Conservation (phyloP, 176 grass and related monocot genomes). For the Zoysia pacifica region DNA sequence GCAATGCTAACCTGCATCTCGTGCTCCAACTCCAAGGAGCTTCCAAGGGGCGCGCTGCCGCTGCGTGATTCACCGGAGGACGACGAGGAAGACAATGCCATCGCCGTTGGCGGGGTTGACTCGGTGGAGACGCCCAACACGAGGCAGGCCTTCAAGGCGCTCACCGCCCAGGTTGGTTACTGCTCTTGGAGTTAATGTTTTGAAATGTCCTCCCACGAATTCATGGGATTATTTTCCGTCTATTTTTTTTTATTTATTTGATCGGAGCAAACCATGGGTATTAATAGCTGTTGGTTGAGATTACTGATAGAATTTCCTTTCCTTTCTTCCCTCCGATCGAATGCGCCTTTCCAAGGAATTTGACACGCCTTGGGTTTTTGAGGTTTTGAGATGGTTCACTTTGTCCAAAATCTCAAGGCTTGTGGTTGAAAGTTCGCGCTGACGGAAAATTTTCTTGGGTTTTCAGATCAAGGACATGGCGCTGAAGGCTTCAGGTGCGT, state of each 20-base stretch:
- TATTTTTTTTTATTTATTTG: background rate
- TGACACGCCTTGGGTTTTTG: background rate
- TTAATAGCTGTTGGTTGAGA: background rate
- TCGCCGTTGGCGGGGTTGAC: conserved; percentile 15
- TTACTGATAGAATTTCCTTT: background rate
- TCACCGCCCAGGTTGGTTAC: conserved; percentile 65
- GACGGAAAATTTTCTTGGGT: conserved; percentile 23
- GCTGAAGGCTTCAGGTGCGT: conserved; percentile 72
- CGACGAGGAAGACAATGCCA: conserved; percentile 40
- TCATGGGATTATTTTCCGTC: background rate
- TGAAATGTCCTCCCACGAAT: background rate
- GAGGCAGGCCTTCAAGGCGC: conserved; percentile 62
- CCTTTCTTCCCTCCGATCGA: background rate
- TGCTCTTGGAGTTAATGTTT: conserved; percentile 10
- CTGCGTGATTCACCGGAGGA: conserved; percentile 52
- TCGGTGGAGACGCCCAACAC: conserved; percentile 58
- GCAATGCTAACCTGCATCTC: conserved; percentile 90
- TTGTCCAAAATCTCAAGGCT: conserved; percentile 8
- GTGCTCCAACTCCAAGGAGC: conserved; percentile 88
- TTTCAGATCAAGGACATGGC: conserved; percentile 88
- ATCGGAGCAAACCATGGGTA: background rate
- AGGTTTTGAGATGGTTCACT: background rate
- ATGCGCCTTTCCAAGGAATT: conserved; percentile 27
- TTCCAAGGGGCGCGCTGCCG: conserved; percentile 39
- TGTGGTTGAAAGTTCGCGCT: background rate